A percentile compares a stretch with the other conserved stretches of the same genome.
phyloP scores from a whole-genome alignment of 192 early-diverging fungal genomes.

The Coemansia sp. region DNA sequence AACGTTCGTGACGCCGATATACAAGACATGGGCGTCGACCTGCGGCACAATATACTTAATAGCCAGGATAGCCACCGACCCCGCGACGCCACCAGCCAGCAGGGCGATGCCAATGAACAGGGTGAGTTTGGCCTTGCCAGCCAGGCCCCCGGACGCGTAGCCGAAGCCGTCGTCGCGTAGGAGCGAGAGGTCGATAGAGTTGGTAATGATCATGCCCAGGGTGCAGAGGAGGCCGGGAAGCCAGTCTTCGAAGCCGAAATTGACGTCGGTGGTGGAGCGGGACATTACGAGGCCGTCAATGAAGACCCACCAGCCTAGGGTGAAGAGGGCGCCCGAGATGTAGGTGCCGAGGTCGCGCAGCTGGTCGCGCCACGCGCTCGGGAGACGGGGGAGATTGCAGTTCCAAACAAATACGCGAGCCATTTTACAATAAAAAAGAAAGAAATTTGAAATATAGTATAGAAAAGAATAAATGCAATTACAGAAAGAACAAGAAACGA shows the following conservation, averaged over 20 bases:
- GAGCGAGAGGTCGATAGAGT: conserved; percentile 55
- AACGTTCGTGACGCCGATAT: conserved; percentile 52
- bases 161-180: conserved; percentile 54
- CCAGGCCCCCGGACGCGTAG: conserved; percentile 33
- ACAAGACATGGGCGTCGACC: conserved; percentile 38
- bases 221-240: conserved; percentile 54
- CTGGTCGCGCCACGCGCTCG: conserved; percentile 39
- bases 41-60: conserved; percentile 56
- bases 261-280: conserved; percentile 23
- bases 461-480: background rate
- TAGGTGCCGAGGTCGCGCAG: conserved; percentile 53
- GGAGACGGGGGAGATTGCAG: conserved; percentile 42
- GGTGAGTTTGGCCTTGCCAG: conserved; percentile 54
- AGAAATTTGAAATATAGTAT: background rate
- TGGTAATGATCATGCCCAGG: conserved; percentile 55
- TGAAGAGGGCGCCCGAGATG: conserved; percentile 49
- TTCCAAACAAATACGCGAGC: conserved; percentile 51
- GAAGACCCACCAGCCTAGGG: conserved; percentile 58
- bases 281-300: conserved; percentile 54
- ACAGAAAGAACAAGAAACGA: conserved; percentile 3
- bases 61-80: conserved; percentile 51
- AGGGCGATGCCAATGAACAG: conserved; percentile 57
- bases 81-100: conserved; percentile 55
- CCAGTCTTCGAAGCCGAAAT: conserved; percentile 55
- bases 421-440: conserved; percentile 17